These are phyloP conservation scores for Monosporascus sp. DNA, from an alignment of 2,329 filamentous ascomycete species.

Conservation along the genomic window DNA sequence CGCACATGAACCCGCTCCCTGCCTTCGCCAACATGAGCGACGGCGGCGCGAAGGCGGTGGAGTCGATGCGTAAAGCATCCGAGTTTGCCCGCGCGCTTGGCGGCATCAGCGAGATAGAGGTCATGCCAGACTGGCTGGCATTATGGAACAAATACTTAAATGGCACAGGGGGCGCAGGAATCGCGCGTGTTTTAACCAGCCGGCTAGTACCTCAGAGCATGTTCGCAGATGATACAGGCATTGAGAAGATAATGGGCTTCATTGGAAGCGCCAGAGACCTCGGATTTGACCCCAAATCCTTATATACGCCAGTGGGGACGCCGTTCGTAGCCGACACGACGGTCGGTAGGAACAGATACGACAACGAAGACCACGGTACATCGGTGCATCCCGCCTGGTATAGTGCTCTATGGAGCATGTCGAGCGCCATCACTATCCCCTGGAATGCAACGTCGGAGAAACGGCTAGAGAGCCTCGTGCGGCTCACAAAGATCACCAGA, in stretches of 20 bases:
- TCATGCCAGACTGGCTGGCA: constrained; percentile 13
- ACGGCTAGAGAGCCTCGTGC: constrained; percentile 12
- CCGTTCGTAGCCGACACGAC: constrained; percentile 12
- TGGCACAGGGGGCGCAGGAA: constrained; percentile 10
- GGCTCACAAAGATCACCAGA: constrained; percentile 7
- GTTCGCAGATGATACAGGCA: constrained; percentile 11
- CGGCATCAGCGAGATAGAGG: constrained; percentile 14
- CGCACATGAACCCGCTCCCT: constrained; percentile 16
- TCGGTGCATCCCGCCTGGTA: constrained; percentile 18
- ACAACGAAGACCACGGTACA: constrained; percentile 2
- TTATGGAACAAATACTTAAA: constrained; percentile 17
- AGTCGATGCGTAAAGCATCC: constrained; percentile 11
- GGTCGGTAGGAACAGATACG: neutral
- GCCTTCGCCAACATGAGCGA: constrained; percentile 13
- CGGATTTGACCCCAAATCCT: constrained; percentile 11
- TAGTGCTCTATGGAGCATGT: constrained; percentile 12
- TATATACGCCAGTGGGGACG: constrained; percentile 14
- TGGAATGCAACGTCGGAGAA: constrained; percentile 15
- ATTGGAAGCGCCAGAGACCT: constrained; percentile 1
- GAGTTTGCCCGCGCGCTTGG: constrained; percentile 13
- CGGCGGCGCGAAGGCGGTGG: constrained; percentile 4
- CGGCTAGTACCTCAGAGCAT: constrained; percentile 12
- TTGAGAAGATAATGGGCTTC: constrained; percentile 9
- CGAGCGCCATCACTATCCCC: constrained; percentile 5
- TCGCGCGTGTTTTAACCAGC: constrained; percentile 10